These are phyloP conservation scores for Hebeloma cylindrosporum DNA, from an alignment of 768 basidiomycete genomes.

Conservation along the genomic window DNA sequence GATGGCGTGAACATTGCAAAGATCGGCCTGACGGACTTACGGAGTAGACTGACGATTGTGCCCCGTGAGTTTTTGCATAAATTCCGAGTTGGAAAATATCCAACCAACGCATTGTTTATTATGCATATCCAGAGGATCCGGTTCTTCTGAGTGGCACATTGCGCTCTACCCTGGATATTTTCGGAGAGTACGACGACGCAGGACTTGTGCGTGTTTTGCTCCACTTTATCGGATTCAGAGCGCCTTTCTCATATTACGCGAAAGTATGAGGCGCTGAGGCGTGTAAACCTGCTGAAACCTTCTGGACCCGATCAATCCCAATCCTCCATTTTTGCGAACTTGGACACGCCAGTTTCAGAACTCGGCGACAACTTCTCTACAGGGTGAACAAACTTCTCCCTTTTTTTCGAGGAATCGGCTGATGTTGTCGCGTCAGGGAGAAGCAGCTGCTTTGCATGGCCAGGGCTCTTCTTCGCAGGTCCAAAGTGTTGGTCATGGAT, in stretches of 20 bases:
- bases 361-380: constrained; percentile 79
- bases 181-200: constrained; percentile 80
- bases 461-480: constrained; percentile 73
- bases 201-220: constrained; percentile 69
- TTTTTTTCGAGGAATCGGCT: not conserved
- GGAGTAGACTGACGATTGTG: constrained; percentile 57
- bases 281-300: constrained; percentile 16
- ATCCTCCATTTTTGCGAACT: constrained; percentile 22
- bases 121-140: constrained; percentile 70
- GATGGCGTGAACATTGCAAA: constrained; percentile 79
- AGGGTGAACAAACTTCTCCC: constrained; percentile 28
- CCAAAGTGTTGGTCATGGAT: constrained; percentile 79
- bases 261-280: constrained; percentile 20
- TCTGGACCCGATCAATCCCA: constrained; percentile 10
- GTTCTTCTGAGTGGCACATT: constrained; percentile 83
- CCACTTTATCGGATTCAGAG: not conserved
- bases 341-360: constrained; percentile 65
- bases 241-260: not conserved
- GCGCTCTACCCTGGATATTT: constrained; percentile 81
- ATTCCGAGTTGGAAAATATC: constrained; percentile 40
- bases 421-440: constrained; percentile 34
- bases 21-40: constrained; percentile 80
- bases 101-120: not conserved
- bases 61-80: constrained; percentile 52
- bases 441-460: constrained; percentile 88